These are phyloP conservation scores for Phytophthora sansomeana DNA, from an alignment of 352 stramenopile genomes.

Conservation along the genomic window DNA sequence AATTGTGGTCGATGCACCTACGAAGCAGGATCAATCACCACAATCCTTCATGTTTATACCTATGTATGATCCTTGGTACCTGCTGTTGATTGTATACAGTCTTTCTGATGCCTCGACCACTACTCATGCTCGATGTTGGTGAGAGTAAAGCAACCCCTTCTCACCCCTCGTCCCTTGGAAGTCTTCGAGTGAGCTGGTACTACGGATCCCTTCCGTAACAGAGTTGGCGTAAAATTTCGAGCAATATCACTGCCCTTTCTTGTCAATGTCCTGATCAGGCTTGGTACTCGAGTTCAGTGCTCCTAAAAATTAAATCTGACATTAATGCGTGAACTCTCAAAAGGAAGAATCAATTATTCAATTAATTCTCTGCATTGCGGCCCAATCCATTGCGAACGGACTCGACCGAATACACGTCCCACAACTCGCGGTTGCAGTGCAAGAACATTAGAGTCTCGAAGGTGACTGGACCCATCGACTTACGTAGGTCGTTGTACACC, in stretches of 20 bases:
- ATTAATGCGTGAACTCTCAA: no score
- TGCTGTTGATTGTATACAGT: conserved; percentile 13
- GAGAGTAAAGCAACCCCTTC: neutral
- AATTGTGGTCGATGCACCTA: conserved; percentile 60
- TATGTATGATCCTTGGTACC: neutral
- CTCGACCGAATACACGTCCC: no score
- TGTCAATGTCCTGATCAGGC: conserved; percentile 9
- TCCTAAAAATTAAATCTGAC: no score
- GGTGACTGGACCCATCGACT: no score
- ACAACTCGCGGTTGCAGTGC: no score
- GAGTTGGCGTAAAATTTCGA: conserved; percentile 1
- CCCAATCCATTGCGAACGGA: no score
- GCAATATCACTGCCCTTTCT: conserved; percentile 1
- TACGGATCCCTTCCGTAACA: conserved; percentile 4
- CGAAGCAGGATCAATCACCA: conserved; percentile 3
- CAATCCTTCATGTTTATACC: neutral
- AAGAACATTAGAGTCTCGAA: no score
- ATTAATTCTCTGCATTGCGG: no score
- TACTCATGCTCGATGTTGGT: neutral
- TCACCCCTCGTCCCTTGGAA: neutral
- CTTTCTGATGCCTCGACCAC: neutral
- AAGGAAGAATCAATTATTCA: no score
- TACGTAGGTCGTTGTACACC: no score
- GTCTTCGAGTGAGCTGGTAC: neutral
- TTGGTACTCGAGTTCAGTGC: neutral